Percentiles rank a stretch among this genome's conserved stretches.
These are phyloP conservation scores for Talaromyces sp. DNA, from an alignment of 2,329 filamentous ascomycete species.

Conservation along the genomic window DNA sequence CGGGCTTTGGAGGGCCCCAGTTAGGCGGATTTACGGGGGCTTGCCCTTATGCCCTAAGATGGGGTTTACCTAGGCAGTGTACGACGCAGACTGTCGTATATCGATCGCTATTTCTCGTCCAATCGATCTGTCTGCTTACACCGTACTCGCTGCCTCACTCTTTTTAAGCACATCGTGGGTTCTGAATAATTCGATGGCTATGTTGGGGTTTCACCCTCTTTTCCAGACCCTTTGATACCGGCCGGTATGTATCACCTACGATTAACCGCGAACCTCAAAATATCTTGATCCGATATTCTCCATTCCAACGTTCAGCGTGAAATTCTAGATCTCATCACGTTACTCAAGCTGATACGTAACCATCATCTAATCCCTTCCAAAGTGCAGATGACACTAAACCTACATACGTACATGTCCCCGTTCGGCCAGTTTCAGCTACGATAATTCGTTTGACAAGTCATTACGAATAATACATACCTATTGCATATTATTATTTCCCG, in stretches of 20 bases:
- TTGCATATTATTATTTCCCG: background rate
- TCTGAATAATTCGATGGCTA: background rate
- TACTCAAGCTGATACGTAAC: background rate
- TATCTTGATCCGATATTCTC: background rate
- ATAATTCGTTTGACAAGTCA: background rate
- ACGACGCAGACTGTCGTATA: background rate
- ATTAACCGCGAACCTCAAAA: background rate
- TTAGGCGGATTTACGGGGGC: slow-evolving; percentile 2
- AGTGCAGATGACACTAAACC: background rate
- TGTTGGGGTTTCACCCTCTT: background rate
- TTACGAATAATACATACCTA: background rate
- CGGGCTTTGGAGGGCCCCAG: background rate
- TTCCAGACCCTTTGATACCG: background rate
- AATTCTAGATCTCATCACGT: background rate
- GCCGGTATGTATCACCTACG: no score
- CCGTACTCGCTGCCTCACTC: slow-evolving; percentile 9
- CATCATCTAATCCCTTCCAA: background rate
- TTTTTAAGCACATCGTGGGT: background rate
- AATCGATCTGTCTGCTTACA: background rate
- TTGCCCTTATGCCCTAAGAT: slow-evolving; percentile 4
- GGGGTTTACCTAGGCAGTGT: background rate
- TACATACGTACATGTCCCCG: background rate
- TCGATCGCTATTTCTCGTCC: background rate
- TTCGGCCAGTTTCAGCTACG: background rate
- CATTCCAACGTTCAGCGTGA: background rate